Conservation (phyloP, 2,329 filamentous ascomycete species). For the Ophiostoma sp. region DNA sequence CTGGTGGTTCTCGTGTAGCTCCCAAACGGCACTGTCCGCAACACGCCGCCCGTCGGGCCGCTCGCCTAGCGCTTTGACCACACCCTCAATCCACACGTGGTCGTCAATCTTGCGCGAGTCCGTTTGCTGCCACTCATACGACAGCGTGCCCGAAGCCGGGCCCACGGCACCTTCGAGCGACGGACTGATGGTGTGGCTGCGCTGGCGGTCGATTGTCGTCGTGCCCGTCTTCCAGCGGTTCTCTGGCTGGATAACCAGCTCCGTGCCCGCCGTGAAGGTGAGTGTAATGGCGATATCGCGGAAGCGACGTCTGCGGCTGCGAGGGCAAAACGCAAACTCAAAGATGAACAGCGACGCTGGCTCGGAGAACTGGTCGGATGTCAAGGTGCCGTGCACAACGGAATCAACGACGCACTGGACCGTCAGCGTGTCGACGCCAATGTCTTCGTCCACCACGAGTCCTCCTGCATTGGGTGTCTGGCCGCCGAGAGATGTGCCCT, state of each 20-base stretch:
- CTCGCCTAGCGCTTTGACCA: slow-evolving; percentile 15
- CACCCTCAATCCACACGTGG: slow-evolving; percentile 14
- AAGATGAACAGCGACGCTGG: slow-evolving; percentile 18
- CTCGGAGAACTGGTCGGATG: neutral
- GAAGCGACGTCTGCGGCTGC: slow-evolving; percentile 18
- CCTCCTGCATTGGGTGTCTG: slow-evolving; percentile 11
- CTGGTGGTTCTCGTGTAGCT: slow-evolving; percentile 16
- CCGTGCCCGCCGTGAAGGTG: slow-evolving; percentile 14
- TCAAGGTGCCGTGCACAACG: slow-evolving; percentile 18
- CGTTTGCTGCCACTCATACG: slow-evolving; percentile 17
- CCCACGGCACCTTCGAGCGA: slow-evolving; percentile 9
- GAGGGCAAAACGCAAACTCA: slow-evolving; percentile 14
- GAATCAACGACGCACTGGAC: slow-evolving; percentile 16
- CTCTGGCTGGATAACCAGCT: slow-evolving; percentile 1
- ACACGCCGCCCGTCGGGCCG: slow-evolving; percentile 9
- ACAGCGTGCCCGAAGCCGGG: neutral
- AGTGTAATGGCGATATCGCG: slow-evolving; percentile 13
- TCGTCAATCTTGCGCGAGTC: slow-evolving; percentile 17
- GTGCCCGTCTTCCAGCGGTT: slow-evolving; percentile 18
- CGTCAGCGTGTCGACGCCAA: neutral
- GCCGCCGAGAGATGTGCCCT: slow-evolving; percentile 7
- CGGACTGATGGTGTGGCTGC: slow-evolving; percentile 20
- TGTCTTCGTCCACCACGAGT: slow-evolving; percentile 6
- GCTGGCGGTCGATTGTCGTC: slow-evolving; percentile 10
- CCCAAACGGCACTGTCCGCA: slow-evolving; percentile 15